Evolutionary conservation across 305 asterid genomes (phyloP), one percentile per base, ranked within the genome.

Genomic region (Solanum chacoense): DNA sequence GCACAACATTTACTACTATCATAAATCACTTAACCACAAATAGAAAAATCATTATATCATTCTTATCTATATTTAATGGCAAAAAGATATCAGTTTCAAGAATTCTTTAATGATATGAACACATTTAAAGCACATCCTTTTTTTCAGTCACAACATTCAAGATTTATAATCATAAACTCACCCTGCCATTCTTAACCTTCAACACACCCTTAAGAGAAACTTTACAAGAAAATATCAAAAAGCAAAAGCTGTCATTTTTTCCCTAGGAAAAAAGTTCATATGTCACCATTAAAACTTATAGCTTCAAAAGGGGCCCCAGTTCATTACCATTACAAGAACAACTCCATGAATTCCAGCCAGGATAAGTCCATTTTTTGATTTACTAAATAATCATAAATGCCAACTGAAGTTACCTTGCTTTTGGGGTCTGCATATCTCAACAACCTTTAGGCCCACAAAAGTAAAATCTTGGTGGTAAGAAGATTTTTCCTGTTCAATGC

Each of bases 381-480:
- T 36, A 22, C 83, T 85, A 74, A 88, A 85, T 31, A 92, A 67
- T 89, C 87, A 88, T 78, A 88, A 84, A 88, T 85, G 90, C 81
- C 77, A 89, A 86, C 89, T 90, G 90, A 92, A 91, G 92, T 91
- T 93, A 92, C 96, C 98, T 94, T 91, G 94, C 89, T 90, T 91
- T 95, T 87, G 95, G 96, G 85, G 95, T 95, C 94, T 95, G 94
- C 95, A 95, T 94, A 90, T 91, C 91, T 91, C 90, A 90, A 88
- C 91, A 74, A 77, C 87, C 87, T 71, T 88, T 83, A 84, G 85
- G 92, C 38, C 84, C 87, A 88, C 88, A 35, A 28, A 37, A 75
- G 72, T 59, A 87, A 76, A 75, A 87, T 45, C 88, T 50, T 87
- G 85, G 35, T 32, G 59, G 12, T 28, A 31, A 67, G 38, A 80